Percentiles rank a stretch among this genome's conserved stretches.
Evolutionary conservation across 176 grass and related monocot species (phyloP).

Genomic region (Eleusine indica): DNA sequence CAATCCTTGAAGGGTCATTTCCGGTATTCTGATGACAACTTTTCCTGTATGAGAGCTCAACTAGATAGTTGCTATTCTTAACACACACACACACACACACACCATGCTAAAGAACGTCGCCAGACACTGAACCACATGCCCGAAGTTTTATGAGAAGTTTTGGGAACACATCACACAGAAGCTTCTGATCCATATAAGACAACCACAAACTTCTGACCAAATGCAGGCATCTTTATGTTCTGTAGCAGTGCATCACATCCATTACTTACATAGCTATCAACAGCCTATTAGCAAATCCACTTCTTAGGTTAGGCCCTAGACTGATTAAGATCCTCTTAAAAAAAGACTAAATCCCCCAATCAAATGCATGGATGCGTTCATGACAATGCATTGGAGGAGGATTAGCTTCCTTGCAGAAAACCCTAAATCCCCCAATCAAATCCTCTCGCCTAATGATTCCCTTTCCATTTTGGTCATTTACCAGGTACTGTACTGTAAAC

Average conservation of each 20-base stretch:
- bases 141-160: too few relatives aligned
- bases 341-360: too few relatives aligned
- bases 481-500: too few relatives aligned
- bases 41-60: background rate
- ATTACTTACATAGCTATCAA: background rate
- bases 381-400: too few relatives aligned
- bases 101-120: background rate
- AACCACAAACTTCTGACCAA: background rate
- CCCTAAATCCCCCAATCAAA: too few relatives aligned
- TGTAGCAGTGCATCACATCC: background rate
- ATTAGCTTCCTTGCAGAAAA: too few relatives aligned
- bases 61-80: background rate
- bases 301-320: background rate
- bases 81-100: background rate
- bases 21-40: background rate
- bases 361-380: too few relatives aligned
- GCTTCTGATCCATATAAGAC: background rate
- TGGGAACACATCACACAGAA: background rate
- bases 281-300: too few relatives aligned
- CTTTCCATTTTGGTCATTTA: too few relatives aligned
- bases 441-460: too few relatives aligned
- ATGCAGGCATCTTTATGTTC: conserved; percentile 1
- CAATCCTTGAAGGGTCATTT: too few relatives aligned
- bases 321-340: background rate
- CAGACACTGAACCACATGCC: background rate